Evolutionary conservation across 2,329 filamentous ascomycete genomes (phyloP).

Genomic region (Curvularia sp.): DNA sequence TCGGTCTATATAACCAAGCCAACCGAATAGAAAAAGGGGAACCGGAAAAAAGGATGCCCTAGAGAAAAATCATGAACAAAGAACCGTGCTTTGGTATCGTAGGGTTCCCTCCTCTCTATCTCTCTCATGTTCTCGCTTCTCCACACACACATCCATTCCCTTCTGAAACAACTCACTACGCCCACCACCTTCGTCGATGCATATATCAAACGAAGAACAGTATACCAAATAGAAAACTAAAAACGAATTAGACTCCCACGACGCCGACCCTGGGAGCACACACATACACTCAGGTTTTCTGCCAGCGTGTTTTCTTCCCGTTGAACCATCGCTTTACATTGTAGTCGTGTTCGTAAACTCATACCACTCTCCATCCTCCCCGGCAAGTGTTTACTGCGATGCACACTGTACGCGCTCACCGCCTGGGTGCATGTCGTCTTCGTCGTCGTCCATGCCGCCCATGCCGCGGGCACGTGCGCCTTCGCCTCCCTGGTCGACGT

Average conservation of each 20-base stretch:
- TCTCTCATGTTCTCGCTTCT: not conserved
- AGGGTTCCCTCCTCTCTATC: not conserved
- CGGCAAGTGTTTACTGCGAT: constrained; percentile 70
- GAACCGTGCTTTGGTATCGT: constrained; percentile 8
- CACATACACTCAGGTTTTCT: not conserved
- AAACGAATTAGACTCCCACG: constrained; percentile 3
- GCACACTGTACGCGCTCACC: constrained; percentile 86
- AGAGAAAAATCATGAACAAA: constrained; percentile 1
- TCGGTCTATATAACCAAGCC: constrained; percentile 1
- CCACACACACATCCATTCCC: not conserved
- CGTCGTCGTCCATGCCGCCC: constrained; percentile 69
- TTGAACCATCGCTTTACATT: constrained; percentile 3
- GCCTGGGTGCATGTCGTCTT: constrained; percentile 65
- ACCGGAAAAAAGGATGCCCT: not conserved
- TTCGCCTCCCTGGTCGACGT: constrained; percentile 72
- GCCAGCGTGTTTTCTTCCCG: not conserved
- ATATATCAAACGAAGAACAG: not conserved
- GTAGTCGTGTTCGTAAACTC: constrained; percentile 10
- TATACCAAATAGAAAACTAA: not conserved
- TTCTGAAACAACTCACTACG: not conserved
- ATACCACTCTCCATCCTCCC: not conserved
- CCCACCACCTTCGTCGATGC: not conserved
- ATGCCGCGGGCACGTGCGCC: constrained; percentile 72
- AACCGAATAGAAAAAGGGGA: not conserved
- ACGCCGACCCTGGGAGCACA: constrained; percentile 1